A percentile compares a stretch with the other conserved stretches of the same genome.
Conservation (phyloP, 1,139 yeast genomes). For the Citeromyces siamensis region DNA sequence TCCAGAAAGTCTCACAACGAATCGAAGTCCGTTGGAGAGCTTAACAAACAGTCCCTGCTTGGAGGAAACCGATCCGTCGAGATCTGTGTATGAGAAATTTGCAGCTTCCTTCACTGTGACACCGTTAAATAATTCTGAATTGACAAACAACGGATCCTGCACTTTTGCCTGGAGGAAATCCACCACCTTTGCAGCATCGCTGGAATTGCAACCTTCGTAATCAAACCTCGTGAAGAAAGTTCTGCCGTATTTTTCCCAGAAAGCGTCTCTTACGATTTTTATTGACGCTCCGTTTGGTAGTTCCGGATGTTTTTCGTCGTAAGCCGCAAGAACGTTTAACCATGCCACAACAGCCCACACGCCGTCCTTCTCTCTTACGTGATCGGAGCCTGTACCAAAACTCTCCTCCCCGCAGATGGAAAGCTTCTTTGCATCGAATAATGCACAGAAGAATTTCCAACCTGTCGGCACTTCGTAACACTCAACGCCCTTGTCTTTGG, state of each 20-base stretch:
- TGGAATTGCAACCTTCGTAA: constrained; percentile 70
- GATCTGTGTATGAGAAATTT: constrained; percentile 86
- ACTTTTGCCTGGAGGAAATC: constrained; percentile 36
- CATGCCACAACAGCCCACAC: constrained; percentile 97
- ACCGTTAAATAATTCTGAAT: constrained; percentile 25
- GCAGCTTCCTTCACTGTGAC: constrained; percentile 61
- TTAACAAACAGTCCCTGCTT: constrained; percentile 89
- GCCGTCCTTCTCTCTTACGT: constrained; percentile 96
- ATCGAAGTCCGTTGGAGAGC: constrained; percentile 71
- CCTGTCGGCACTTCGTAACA: constrained; percentile 97
- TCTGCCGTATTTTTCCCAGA: constrained; percentile 92
- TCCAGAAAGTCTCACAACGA: constrained; percentile 88
- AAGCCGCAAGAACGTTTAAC: constrained; percentile 88
- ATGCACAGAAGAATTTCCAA: constrained; percentile 95
- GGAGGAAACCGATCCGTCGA: constrained; percentile 85
- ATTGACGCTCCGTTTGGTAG: constrained; percentile 47
- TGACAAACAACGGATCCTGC: constrained; percentile 23
- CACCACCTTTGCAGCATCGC: constrained; percentile 65
- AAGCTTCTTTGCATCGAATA: constrained; percentile 84
- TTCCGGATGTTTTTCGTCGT: constrained; percentile 41
- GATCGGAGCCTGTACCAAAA: constrained; percentile 96
- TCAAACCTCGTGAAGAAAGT: constrained; percentile 97
- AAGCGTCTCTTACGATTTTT: constrained; percentile 66
- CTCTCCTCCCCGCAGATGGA: constrained; percentile 98
- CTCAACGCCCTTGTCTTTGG: constrained; percentile 59